Evolutionary conservation across 2,329 filamentous ascomycete genomes (phyloP).

Genomic region (Chaetoscypha palmicola): DNA sequence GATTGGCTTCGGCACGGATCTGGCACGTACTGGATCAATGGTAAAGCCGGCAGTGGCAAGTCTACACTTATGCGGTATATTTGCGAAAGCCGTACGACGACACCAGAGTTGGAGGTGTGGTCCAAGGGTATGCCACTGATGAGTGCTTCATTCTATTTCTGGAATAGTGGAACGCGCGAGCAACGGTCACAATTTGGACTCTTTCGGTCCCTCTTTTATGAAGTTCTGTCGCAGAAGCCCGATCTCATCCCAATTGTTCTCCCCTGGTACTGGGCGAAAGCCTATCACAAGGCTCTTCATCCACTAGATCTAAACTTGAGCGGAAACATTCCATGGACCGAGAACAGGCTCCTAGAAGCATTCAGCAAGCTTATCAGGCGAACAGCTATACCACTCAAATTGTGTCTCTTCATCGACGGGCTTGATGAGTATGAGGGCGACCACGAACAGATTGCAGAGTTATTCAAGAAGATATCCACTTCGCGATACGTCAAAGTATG

Average conservation of each 20-base stretch:
- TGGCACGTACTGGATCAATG: slow-evolving; percentile 17
- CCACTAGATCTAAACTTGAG: not conserved
- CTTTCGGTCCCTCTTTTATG: slow-evolving; percentile 6
- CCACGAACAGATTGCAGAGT: not conserved
- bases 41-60: slow-evolving; percentile 15
- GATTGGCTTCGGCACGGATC: slow-evolving; percentile 11
- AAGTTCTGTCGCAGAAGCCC: not conserved
- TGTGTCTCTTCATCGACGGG: slow-evolving; percentile 4
- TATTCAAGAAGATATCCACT: not conserved
- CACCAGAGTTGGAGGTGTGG: slow-evolving; percentile 24
- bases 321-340: not conserved
- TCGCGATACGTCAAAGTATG: slow-evolving; percentile 6
- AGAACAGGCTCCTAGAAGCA: not conserved
- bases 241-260: not conserved
- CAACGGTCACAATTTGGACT: slow-evolving; percentile 11
- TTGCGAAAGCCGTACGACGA: not conserved
- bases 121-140: slow-evolving; percentile 9
- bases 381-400: not conserved
- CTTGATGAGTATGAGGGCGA: slow-evolving; percentile 3
- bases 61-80: slow-evolving; percentile 20
- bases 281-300: not conserved
- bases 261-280: not conserved
- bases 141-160: slow-evolving; percentile 39
- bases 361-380: not conserved
- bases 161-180: slow-evolving; percentile 34